A percentile compares a stretch with the other conserved stretches of the same genome.
These are phyloP conservation scores for Boletus reticulatus DNA, from an alignment of 768 basidiomycete genomes.

Conservation along the genomic window DNA sequence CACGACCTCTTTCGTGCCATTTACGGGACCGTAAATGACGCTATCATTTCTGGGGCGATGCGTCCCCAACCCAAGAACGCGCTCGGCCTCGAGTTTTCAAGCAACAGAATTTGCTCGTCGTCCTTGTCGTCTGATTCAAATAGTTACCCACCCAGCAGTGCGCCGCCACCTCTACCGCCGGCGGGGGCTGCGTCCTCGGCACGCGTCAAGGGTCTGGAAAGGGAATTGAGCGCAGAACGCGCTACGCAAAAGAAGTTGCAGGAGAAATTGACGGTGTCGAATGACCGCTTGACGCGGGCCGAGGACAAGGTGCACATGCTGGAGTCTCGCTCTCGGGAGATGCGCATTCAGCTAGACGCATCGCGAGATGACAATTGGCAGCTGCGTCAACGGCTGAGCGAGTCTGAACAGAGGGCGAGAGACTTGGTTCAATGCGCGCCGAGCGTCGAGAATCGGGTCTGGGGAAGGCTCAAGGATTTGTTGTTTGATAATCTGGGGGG, in stretches of 20 bases:
- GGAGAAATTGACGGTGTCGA: constrained; percentile 17
- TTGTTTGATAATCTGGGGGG: constrained; percentile 27
- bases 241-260: constrained; percentile 14
- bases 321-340: constrained; percentile 22
- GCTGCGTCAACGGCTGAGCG: constrained; percentile 23
- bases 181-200: background rate
- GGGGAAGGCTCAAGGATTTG: constrained; percentile 29
- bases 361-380: constrained; percentile 19
- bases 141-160: background rate
- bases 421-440: constrained; percentile 15
- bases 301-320: constrained; percentile 15
- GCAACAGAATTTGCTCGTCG: background rate
- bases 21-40: constrained; percentile 26
- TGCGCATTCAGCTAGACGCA: constrained; percentile 16
- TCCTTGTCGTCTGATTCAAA: background rate
- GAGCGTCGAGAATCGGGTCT: constrained; percentile 21
- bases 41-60: constrained; percentile 15
- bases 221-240: constrained; percentile 19
- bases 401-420: constrained; percentile 21
- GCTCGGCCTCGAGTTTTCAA: constrained; percentile 27
- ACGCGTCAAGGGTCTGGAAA: constrained; percentile 24
- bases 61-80: constrained; percentile 17
- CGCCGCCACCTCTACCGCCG: background rate
- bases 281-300: constrained; percentile 11
- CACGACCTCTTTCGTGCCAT: constrained; percentile 31